Conservation (phyloP, 768 basidiomycete species). For the Sporobolomyces roseus region DNA sequence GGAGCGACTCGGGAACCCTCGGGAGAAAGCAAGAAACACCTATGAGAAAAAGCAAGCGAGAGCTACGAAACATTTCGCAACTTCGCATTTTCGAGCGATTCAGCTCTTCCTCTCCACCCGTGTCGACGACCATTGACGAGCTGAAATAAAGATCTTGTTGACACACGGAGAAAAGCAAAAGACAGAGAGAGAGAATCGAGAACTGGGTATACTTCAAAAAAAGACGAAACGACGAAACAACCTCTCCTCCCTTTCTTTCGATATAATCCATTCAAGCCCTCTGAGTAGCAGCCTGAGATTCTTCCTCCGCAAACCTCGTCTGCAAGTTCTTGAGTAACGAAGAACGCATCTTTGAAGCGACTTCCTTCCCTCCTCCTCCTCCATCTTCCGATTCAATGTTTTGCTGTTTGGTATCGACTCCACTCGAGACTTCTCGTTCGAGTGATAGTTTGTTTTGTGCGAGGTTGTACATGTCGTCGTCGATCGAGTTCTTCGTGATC, state of each 20-base stretch:
- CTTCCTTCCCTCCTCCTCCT: conserved; percentile 55
- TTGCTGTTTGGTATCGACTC: conserved; percentile 14
- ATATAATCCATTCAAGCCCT: background rate
- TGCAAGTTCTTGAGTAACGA: conserved; percentile 79
- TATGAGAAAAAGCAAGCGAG: no score
- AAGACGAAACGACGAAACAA: no score
- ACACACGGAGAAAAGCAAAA: background rate
- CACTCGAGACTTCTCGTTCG: conserved; percentile 47
- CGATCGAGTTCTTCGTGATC: conserved; percentile 65
- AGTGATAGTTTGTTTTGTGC: conserved; percentile 16
- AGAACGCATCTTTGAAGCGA: conserved; percentile 77
- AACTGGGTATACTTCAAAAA: background rate
- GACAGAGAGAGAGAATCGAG: background rate
- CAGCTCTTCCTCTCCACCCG: background rate
- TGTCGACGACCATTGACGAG: no score
- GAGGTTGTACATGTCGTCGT: conserved; percentile 71
- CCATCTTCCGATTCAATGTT: conserved; percentile 60
- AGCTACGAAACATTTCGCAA: no score
- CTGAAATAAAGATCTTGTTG: background rate
- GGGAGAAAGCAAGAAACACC: no score
- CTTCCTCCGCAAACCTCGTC: conserved; percentile 69
- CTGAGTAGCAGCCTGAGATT: conserved; percentile 42
- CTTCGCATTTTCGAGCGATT: background rate
- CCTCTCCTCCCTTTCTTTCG: no score
- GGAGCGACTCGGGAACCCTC: no score